A percentile compares a stretch with the other conserved stretches of the same genome.
phyloP scores from a whole-genome alignment of 2,329 filamentous ascomycete genomes.

The Epichloe gansuensis region DNA sequence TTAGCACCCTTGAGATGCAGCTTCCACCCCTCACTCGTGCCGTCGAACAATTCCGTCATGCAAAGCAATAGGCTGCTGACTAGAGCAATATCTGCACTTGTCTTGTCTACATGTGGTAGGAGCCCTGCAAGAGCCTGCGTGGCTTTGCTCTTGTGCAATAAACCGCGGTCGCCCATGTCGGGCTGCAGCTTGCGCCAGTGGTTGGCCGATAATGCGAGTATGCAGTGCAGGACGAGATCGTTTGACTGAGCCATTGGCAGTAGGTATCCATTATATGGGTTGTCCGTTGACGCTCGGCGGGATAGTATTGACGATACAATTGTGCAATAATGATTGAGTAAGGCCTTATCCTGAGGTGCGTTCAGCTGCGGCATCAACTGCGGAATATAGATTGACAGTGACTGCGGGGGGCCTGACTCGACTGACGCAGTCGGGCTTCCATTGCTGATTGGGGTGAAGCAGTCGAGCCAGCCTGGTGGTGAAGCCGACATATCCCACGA shows the following conservation, averaged over 20 bases:
- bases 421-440: slow-evolving; percentile 13
- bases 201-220: slow-evolving; percentile 21
- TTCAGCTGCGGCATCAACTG: slow-evolving; percentile 19
- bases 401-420: slow-evolving; percentile 8
- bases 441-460: slow-evolving; percentile 14
- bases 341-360: slow-evolving; percentile 18
- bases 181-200: slow-evolving; percentile 24
- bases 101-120: slow-evolving; percentile 21
- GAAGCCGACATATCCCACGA: slow-evolving; percentile 14
- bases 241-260: slow-evolving; percentile 22
- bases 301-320: slow-evolving; percentile 23
- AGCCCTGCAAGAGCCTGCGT: slow-evolving; percentile 19
- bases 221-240: slow-evolving; percentile 21
- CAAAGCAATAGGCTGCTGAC: slow-evolving; percentile 28
- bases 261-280: slow-evolving; percentile 21
- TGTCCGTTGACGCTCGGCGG: slow-evolving; percentile 14
- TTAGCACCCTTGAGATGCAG: slow-evolving; percentile 31
- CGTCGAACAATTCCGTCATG: slow-evolving; percentile 31
- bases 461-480: slow-evolving; percentile 13
- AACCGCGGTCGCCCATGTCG: slow-evolving; percentile 16
- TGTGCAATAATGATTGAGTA: slow-evolving; percentile 23
- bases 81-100: slow-evolving; percentile 23
- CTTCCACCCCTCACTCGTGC: slow-evolving; percentile 29
- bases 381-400: slow-evolving; percentile 18
- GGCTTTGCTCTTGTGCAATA: slow-evolving; percentile 21